A percentile compares a stretch with the other conserved stretches of the same genome.
Conservation (phyloP, 1,139 yeast genomes). For the Kluyveromyces marxianus region DNA sequence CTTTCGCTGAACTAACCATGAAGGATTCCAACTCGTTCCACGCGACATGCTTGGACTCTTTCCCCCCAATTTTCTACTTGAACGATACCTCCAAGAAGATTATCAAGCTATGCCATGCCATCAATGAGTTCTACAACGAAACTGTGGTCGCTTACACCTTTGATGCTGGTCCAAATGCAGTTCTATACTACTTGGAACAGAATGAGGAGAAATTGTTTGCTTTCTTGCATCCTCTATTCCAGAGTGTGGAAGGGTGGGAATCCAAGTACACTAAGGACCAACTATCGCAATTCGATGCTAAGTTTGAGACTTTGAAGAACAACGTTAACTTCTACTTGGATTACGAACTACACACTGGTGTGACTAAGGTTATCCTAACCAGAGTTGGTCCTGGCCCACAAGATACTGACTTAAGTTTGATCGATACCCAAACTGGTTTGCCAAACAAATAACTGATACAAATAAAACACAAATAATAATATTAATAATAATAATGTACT, state of each 20-base stretch:
- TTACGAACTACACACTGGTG: slow-evolving; percentile 55
- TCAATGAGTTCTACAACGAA: slow-evolving; percentile 60
- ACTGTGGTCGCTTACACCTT: slow-evolving; percentile 89
- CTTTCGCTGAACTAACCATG: slow-evolving; percentile 89
- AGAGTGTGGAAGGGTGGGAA: slow-evolving; percentile 66
- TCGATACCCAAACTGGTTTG: slow-evolving; percentile 42
- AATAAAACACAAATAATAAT: background rate
- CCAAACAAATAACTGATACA: slow-evolving; percentile 28
- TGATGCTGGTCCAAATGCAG: slow-evolving; percentile 99
- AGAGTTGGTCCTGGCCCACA: slow-evolving; percentile 84
- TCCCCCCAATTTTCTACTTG: slow-evolving; percentile 91
- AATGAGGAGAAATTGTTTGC: slow-evolving; percentile 65
- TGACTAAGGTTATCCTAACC: slow-evolving; percentile 75
- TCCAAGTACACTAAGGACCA: slow-evolving; percentile 30
- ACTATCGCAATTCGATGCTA: slow-evolving; percentile 23
- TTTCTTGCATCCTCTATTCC: slow-evolving; percentile 47
- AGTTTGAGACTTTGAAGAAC: slow-evolving; percentile 35
- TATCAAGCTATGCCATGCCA: slow-evolving; percentile 70
- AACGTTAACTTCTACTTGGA: slow-evolving; percentile 37
- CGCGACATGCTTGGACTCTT: slow-evolving; percentile 90
- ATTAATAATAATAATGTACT: background rate
- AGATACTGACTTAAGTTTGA: slow-evolving; percentile 44
- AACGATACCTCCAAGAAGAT: slow-evolving; percentile 91
- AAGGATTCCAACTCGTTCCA: slow-evolving; percentile 95
- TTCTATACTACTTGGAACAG: slow-evolving; percentile 72